Conservation (phyloP, 352 stramenopile species). For the Pythium apleroticum region DNA sequence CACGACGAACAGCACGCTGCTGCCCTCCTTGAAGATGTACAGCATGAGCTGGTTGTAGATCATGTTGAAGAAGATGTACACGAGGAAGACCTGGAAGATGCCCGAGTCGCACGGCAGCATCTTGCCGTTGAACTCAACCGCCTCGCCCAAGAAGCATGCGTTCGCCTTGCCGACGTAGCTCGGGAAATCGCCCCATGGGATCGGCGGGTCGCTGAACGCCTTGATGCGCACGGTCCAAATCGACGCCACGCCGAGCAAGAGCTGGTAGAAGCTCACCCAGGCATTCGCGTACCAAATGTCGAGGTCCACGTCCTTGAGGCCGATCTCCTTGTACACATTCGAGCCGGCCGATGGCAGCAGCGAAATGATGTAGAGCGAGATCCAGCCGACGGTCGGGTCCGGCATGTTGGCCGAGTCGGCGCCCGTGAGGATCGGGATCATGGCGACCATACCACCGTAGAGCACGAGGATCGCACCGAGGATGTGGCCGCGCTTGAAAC, state of each 20-base stretch:
- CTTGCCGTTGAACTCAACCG: constrained; percentile 66
- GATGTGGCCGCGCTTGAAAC: constrained; percentile 84
- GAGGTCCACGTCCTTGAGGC: constrained; percentile 83
- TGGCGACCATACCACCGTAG: constrained; percentile 82
- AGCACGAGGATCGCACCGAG: constrained; percentile 83
- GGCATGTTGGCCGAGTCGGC: constrained; percentile 67
- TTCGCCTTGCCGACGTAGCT: constrained; percentile 69
- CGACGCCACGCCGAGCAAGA: constrained; percentile 63
- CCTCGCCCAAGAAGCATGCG: constrained; percentile 72
- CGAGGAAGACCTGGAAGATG: constrained; percentile 72
- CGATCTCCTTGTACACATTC: constrained; percentile 91
- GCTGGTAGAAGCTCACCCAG: constrained; percentile 85
- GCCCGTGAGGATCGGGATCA: constrained; percentile 78
- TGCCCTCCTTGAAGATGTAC: constrained; percentile 89
- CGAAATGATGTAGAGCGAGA: constrained; percentile 76
- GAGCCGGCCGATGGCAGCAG: constrained; percentile 65
- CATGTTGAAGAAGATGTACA: constrained; percentile 88
- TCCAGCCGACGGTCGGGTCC: constrained; percentile 75
- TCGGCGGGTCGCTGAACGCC: constrained; percentile 76
- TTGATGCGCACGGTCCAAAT: constrained; percentile 82
- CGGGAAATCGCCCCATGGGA: constrained; percentile 70
- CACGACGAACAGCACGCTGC: constrained; percentile 86
- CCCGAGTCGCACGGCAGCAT: constrained; percentile 57
- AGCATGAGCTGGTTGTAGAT: constrained; percentile 90
- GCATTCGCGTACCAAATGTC: constrained; percentile 90